A percentile compares a stretch with the other conserved stretches of the same genome.
Evolutionary conservation across 352 stramenopile species (phyloP).

Genomic region (Lagenidium sp.): DNA sequence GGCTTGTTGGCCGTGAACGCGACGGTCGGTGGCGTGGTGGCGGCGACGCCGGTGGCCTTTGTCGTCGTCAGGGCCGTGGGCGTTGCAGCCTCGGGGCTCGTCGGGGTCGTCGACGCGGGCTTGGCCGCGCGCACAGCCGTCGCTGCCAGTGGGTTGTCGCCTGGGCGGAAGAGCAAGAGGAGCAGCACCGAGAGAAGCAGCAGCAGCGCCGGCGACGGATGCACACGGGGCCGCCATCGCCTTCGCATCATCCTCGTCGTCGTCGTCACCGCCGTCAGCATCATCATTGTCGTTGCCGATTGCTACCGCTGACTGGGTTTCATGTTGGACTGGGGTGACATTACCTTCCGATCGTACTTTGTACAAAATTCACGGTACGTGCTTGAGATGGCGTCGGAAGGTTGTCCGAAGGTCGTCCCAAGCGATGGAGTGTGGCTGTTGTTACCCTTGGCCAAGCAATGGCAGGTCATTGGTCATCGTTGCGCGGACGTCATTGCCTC

Average conservation of each 20-base stretch:
- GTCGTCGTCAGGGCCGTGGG: slow-evolving; percentile 3
- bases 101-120: background rate
- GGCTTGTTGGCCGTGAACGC: slow-evolving; percentile 16
- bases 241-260: too few species aligned
- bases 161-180: too few species aligned
- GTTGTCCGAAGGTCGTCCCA: slow-evolving; percentile 31
- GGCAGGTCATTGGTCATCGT: background rate
- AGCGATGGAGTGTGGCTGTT: slow-evolving; percentile 15
- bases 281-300: too few species aligned
- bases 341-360: too few species aligned
- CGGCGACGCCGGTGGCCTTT: slow-evolving; percentile 5
- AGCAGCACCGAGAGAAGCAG: background rate
- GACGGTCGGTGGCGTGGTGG: too few species aligned
- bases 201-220: background rate
- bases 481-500: slow-evolving; percentile 1
- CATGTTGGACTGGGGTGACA: too few species aligned
- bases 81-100: background rate
- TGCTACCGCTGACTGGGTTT: too few species aligned
- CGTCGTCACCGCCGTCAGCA: too few species aligned
- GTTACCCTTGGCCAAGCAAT: slow-evolving; percentile 15
- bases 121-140: background rate
- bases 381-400: too few species aligned
- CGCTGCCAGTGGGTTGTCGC: too few species aligned
- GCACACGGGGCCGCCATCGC: too few species aligned
- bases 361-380: too few species aligned